Evolutionary conservation across 345 rosid genomes (phyloP).

Genomic region (Cardamine chenopodiifolia): DNA sequence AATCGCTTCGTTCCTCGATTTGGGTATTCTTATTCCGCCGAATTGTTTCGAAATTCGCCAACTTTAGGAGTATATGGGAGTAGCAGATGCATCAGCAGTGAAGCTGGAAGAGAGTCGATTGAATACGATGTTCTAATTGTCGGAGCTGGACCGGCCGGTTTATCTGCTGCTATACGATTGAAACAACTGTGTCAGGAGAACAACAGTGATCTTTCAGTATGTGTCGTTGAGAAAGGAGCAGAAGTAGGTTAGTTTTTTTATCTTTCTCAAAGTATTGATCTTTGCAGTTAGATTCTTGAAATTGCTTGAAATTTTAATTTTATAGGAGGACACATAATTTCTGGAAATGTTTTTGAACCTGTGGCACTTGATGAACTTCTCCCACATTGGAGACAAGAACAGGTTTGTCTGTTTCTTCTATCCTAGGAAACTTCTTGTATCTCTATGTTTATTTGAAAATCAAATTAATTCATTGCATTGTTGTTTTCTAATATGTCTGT

Average conservation of each 20-base stretch:
- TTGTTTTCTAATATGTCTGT: constrained; percentile 23
- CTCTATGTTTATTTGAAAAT: no score
- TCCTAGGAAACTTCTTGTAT: neutral
- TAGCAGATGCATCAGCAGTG: constrained; percentile 54
- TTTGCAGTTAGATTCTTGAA: neutral
- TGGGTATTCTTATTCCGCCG: constrained; percentile 28
- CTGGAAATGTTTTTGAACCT: constrained; percentile 93
- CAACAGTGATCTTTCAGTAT: constrained; percentile 79
- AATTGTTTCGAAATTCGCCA: constrained; percentile 25
- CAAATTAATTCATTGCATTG: neutral
- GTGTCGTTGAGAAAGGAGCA: constrained; percentile 95
- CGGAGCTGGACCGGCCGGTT: constrained; percentile 99
- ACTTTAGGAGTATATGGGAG: constrained; percentile 25
- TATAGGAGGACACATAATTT: constrained; percentile 83
- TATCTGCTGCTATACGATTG: constrained; percentile 86
- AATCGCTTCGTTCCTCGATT: constrained; percentile 28
- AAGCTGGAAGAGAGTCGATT: constrained; percentile 58
- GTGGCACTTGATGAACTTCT: constrained; percentile 85
- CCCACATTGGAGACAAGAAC: constrained; percentile 89
- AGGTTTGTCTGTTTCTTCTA: constrained; percentile 52
- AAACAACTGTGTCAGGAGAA: constrained; percentile 78
- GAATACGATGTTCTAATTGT: constrained; percentile 92
- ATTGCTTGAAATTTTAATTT: neutral
- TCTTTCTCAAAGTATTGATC: neutral
- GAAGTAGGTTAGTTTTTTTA: constrained; percentile 66